Percentiles rank a stretch among this genome's conserved stretches.
Evolutionary conservation across 2,329 filamentous ascomycete genomes (phyloP).

Genomic region (Ampelomyces quisqualis): DNA sequence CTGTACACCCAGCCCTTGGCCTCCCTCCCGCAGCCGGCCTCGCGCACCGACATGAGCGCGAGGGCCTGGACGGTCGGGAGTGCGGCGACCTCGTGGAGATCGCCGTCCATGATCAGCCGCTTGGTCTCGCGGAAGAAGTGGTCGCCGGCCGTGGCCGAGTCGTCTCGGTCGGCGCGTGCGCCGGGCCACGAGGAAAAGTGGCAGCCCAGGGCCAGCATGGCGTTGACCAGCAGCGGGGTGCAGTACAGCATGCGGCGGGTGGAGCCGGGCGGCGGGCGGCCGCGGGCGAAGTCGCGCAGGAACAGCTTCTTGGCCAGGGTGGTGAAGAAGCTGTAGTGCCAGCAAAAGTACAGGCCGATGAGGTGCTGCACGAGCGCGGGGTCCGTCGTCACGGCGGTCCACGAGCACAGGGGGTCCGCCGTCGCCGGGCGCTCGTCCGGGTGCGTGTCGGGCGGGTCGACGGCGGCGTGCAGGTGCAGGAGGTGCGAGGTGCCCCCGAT

Average conservation of each 20-base stretch:
- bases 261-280: constrained; percentile 57
- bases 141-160: constrained; percentile 85
- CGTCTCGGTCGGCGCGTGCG: constrained; percentile 68
- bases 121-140: constrained; percentile 97
- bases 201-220: constrained; percentile 88
- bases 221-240: constrained; percentile 85
- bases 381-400: constrained; percentile 84
- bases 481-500: constrained; percentile 93
- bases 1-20: constrained; percentile 98
- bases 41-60: constrained; percentile 91
- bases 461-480: constrained; percentile 64
- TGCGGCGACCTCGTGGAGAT: constrained; percentile 86
- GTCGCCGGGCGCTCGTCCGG: constrained; percentile 52
- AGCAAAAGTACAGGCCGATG: constrained; percentile 96
- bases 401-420: constrained; percentile 74
- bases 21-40: constrained; percentile 91
- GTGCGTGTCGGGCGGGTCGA: constrained; percentile 35
- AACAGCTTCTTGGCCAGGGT: constrained; percentile 85
- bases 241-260: constrained; percentile 70
- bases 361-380: constrained; percentile 78
- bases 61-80: constrained; percentile 91
- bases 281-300: constrained; percentile 77
- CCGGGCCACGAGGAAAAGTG: constrained; percentile 81
- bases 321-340: constrained; percentile 96
- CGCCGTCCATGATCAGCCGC: constrained; percentile 81